Evolutionary conservation across 2,329 filamentous ascomycete species (phyloP).

Genomic region (Cyphellophora attinorum): DNA sequence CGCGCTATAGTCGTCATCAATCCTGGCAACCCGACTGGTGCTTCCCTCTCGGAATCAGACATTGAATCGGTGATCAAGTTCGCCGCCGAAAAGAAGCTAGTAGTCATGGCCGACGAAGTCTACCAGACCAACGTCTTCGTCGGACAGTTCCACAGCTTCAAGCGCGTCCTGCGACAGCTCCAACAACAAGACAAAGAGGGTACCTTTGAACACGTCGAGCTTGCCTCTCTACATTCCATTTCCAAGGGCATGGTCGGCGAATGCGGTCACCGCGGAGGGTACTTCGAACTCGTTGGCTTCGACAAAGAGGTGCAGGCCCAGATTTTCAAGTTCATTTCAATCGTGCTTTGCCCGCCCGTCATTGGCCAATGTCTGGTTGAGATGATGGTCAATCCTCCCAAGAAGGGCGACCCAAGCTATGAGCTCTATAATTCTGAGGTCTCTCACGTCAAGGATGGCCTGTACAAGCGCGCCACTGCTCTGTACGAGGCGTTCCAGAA

Average conservation of each 20-base stretch:
- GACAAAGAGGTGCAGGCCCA: conserved; percentile 75
- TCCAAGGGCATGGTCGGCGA: conserved; percentile 99
- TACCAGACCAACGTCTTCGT: conserved; percentile 98
- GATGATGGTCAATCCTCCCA: conserved; percentile 94
- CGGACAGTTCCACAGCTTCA: conserved; percentile 93
- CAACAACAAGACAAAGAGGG: conserved; percentile 64
- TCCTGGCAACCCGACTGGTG: conserved; percentile 93
- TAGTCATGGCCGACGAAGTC: conserved; percentile 91
- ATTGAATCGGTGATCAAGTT: conserved; percentile 80
- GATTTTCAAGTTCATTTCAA: conserved; percentile 98
- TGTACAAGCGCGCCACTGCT: conserved; percentile 70
- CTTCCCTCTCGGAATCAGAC: conserved; percentile 68
- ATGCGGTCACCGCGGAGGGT: conserved; percentile 93
- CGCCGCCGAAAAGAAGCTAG: conserved; percentile 73
- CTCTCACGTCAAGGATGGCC: conserved; percentile 66
- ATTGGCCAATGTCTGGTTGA: conserved; percentile 94
- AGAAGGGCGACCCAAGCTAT: conserved; percentile 71
- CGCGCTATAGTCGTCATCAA: conserved; percentile 96
- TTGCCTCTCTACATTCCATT: conserved; percentile 83
- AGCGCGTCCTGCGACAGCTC: conserved; percentile 69
- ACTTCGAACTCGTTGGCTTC: conserved; percentile 93
- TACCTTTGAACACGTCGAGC: conserved; percentile 75
- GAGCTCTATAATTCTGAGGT: conserved; percentile 80
- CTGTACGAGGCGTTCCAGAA: conserved; percentile 81
- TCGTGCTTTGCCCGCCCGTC: conserved; percentile 91